Conservation (phyloP, 1,139 yeast genomes). For the Yamadazyma atmosphaerica region DNA sequence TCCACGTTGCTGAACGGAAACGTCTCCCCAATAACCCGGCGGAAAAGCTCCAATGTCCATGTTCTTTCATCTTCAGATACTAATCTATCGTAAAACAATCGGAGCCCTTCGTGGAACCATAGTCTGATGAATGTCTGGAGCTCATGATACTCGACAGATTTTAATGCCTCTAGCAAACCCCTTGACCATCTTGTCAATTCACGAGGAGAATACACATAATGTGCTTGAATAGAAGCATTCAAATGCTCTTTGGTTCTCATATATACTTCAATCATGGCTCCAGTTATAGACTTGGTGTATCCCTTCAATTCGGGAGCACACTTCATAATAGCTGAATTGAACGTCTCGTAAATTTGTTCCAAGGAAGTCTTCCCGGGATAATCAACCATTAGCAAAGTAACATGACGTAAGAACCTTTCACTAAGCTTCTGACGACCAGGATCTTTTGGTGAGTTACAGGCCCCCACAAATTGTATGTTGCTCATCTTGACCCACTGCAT, state of each 20-base stretch:
- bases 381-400: conserved; percentile 70
- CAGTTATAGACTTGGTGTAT: conserved; percentile 52
- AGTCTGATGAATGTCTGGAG: conserved; percentile 54
- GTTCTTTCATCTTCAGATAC: conserved; percentile 46
- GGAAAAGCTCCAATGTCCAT: conserved; percentile 53
- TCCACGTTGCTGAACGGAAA: conserved; percentile 52
- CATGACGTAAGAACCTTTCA: conserved; percentile 69
- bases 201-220: conserved; percentile 84
- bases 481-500: conserved; percentile 67
- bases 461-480: conserved; percentile 83
- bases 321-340: conserved; percentile 59
- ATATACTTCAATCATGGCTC: conserved; percentile 71
- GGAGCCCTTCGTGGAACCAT: conserved; percentile 81
- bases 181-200: conserved; percentile 88
- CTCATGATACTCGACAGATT: conserved; percentile 32
- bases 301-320: conserved; percentile 64
- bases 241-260: conserved; percentile 41
- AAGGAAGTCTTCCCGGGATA: conserved; percentile 74
- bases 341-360: conserved; percentile 63
- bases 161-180: conserved; percentile 67
- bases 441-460: conserved; percentile 89
- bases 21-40: conserved; percentile 28
- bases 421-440: conserved; percentile 67
- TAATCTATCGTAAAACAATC: conserved; percentile 76
- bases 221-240: conserved; percentile 33